phyloP scores from a whole-genome alignment of 805 yeast genomes.

The Komagataella kurtzmanii region DNA sequence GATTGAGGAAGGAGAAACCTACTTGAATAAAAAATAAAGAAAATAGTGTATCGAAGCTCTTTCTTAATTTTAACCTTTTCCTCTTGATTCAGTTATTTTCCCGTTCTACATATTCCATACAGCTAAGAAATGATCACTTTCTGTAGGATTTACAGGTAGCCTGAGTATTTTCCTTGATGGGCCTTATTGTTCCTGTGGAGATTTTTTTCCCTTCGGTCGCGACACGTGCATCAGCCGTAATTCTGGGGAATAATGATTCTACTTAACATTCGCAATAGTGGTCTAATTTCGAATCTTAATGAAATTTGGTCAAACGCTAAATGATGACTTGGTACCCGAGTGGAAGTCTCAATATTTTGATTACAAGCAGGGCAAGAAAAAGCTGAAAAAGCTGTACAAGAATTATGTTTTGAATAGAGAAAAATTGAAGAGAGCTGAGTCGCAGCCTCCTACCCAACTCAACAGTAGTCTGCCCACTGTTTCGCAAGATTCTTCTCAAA shows the following conservation, averaged over 20 bases:
- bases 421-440: background rate
- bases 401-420: background rate
- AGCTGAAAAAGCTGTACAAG: conserved; percentile 16
- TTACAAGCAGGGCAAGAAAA: conserved; percentile 36
- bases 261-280: background rate
- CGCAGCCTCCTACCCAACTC: background rate
- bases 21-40: background rate
- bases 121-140: background rate
- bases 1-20: background rate
- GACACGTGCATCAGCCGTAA: background rate
- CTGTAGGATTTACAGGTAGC: background rate
- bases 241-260: background rate
- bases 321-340: conserved; percentile 66
- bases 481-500: background rate
- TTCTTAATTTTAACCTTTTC: background rate
- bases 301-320: conserved; percentile 61
- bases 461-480: background rate
- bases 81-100: background rate
- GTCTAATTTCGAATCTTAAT: conserved; percentile 15
- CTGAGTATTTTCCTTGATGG: background rate
- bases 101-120: background rate
- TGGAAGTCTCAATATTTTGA: conserved; percentile 80
- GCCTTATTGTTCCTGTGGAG: background rate
- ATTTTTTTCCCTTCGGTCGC: background rate
- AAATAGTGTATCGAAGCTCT: background rate